Percentiles rank a stretch among this genome's conserved stretches.
These are phyloP conservation scores for Agaricus subrufescens DNA, from an alignment of 768 basidiomycete genomes.

Conservation along the genomic window DNA sequence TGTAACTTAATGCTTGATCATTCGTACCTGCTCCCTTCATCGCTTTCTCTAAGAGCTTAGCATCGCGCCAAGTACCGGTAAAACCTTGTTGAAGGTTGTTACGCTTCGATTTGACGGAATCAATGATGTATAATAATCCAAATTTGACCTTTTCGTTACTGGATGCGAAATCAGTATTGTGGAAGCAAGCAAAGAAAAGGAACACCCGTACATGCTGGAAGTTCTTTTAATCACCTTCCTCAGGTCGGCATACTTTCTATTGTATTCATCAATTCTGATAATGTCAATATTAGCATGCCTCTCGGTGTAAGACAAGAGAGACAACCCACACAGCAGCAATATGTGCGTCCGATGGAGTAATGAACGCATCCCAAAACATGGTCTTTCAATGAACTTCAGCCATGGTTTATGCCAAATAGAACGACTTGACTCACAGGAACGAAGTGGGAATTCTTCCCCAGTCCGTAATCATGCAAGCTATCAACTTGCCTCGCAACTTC, in stretches of 20 bases:
- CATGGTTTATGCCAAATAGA: background rate
- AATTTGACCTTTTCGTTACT: constrained; percentile 35
- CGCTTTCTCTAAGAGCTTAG: constrained; percentile 43
- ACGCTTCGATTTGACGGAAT: constrained; percentile 38
- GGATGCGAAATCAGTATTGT: background rate
- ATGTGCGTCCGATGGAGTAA: constrained; percentile 44
- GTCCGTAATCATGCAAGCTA: constrained; percentile 29
- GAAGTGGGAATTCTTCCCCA: constrained; percentile 26
- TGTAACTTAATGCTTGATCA: constrained; percentile 38
- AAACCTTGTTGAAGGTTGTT: constrained; percentile 25
- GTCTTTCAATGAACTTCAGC: constrained; percentile 14
- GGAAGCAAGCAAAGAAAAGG: background rate
- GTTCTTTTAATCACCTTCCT: constrained; percentile 18
- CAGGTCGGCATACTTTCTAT: constrained; percentile 27
- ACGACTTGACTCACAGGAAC: constrained; percentile 28
- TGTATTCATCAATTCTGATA: constrained; percentile 25
- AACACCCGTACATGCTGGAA: background rate
- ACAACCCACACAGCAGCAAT: constrained; percentile 32
- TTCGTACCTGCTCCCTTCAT: constrained; percentile 53
- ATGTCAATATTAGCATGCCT: background rate
- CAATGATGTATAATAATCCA: constrained; percentile 43
- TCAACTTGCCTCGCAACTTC: constrained; percentile 40
- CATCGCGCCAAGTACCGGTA: constrained; percentile 45
- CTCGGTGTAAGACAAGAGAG: constrained; percentile 2
- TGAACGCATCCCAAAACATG: constrained; percentile 44